phyloP scores from a whole-genome alignment of 2,329 filamentous ascomycete genomes.

The Colletotrichum caudatum region DNA sequence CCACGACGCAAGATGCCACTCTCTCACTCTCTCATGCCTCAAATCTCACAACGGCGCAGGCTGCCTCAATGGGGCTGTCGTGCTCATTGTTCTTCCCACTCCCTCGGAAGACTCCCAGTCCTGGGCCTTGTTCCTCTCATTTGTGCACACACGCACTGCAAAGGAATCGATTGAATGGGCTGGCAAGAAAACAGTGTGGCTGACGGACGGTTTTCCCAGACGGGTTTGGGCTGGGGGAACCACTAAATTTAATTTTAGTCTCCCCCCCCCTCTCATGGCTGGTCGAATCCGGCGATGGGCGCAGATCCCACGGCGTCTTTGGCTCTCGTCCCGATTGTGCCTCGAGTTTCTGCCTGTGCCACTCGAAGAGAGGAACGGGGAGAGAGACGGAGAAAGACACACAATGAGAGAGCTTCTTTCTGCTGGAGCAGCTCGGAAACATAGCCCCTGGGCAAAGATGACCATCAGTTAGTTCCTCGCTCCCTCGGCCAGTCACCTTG shows the following conservation, averaged over 20 bases:
- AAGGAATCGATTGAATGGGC: not conserved
- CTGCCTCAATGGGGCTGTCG: not conserved
- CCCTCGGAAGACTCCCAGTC: not conserved
- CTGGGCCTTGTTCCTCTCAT: not conserved
- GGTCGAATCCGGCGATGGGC: slow-evolving; percentile 12
- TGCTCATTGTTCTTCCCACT: not conserved
- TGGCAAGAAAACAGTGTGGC: not conserved
- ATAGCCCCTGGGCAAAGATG: slow-evolving; percentile 10
- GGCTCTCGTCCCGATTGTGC: slow-evolving; percentile 7
- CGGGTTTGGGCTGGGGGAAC: slow-evolving; percentile 11
- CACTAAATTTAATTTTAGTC: slow-evolving; percentile 34
- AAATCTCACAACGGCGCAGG: not conserved
- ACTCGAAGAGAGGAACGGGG: not conserved
- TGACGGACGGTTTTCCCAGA: not conserved
- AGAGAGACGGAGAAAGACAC: no score
- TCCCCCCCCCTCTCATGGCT: no score
- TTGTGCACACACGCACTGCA: no score
- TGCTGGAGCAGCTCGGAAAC: not conserved
- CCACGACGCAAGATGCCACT: not conserved
- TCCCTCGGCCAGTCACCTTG: slow-evolving; percentile 5
- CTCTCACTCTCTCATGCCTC: not conserved
- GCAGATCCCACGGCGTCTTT: slow-evolving; percentile 19
- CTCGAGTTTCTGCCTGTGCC: slow-evolving; percentile 2
- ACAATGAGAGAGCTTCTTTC: not conserved
- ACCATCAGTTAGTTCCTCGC: slow-evolving; percentile 7